Conservation (phyloP, 768 basidiomycete species). For the Tephrocybe sp. region DNA sequence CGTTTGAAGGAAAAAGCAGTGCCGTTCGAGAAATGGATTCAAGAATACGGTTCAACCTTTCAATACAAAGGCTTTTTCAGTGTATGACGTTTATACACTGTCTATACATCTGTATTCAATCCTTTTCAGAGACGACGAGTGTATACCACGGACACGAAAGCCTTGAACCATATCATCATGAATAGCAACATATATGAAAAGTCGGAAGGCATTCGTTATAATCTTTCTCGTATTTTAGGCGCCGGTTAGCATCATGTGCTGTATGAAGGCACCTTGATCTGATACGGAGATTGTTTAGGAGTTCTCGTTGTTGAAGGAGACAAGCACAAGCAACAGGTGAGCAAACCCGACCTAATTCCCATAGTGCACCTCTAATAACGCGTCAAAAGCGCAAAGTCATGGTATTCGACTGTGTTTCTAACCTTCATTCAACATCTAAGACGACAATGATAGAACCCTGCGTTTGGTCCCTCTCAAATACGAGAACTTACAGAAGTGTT, state of each 20-base stretch:
- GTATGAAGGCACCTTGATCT: not conserved
- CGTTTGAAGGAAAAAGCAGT: constrained; percentile 31
- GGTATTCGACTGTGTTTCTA: constrained; percentile 21
- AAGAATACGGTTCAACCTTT: constrained; percentile 15
- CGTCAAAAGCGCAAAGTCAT: constrained; percentile 39
- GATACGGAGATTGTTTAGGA: constrained; percentile 28
- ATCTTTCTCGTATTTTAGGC: constrained; percentile 42
- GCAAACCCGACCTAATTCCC: not conserved
- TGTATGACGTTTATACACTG: constrained; percentile 32
- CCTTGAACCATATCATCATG: constrained; percentile 61
- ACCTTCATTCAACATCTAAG: constrained; percentile 18
- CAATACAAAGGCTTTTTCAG: constrained; percentile 31
- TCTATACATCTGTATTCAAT: no score
- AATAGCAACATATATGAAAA: constrained; percentile 58
- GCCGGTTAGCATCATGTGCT: constrained; percentile 24
- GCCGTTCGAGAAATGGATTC: constrained; percentile 14
- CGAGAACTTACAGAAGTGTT: constrained; percentile 57
- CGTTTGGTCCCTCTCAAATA: constrained; percentile 59
- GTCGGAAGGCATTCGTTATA: constrained; percentile 36
- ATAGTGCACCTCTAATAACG: not conserved
- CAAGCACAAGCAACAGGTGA: constrained; percentile 44
- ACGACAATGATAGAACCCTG: constrained; percentile 48
- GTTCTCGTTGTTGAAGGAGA: constrained; percentile 48
- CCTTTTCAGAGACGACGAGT: constrained; percentile 1
- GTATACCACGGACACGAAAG: constrained; percentile 31